A percentile compares a stretch with the other conserved stretches of the same genome.
Evolutionary conservation across 2,329 filamentous ascomycete species (phyloP).

Genomic region (Apiospora kogelbergensis): DNA sequence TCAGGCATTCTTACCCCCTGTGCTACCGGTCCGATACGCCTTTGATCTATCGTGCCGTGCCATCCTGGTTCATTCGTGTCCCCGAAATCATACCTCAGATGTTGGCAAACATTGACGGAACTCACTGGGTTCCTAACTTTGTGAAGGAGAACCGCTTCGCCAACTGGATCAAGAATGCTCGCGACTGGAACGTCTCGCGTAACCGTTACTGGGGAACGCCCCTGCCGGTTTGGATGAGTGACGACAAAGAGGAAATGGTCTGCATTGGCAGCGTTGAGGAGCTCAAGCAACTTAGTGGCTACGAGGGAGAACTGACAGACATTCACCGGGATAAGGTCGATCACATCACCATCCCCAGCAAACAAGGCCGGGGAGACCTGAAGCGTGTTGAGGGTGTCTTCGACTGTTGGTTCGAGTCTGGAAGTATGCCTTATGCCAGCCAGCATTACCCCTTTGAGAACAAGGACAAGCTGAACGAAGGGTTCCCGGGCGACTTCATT

Average conservation of each 20-base stretch:
- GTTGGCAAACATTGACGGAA: constrained; percentile 84
- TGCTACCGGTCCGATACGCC: constrained; percentile 95
- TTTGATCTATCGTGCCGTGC: constrained; percentile 87
- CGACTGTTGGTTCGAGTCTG: constrained; percentile 96
- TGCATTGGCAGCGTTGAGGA: constrained; percentile 85
- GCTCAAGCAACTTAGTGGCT: constrained; percentile 83
- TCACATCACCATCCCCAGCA: constrained; percentile 89
- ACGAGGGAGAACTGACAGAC: constrained; percentile 77
- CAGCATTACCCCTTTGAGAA: constrained; percentile 93
- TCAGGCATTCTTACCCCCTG: constrained; percentile 90
- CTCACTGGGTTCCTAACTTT: constrained; percentile 87
- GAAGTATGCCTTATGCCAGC: constrained; percentile 91
- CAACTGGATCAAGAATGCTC: constrained; percentile 87
- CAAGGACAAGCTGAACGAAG: constrained; percentile 73
- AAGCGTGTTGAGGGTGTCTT: constrained; percentile 85
- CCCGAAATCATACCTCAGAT: constrained; percentile 81
- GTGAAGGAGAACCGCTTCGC: constrained; percentile 91
- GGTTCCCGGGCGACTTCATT: constrained; percentile 91
- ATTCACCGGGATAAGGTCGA: constrained; percentile 93
- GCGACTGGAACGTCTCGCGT: constrained; percentile 93
- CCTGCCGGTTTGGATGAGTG: constrained; percentile 87
- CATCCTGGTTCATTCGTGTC: constrained; percentile 93
- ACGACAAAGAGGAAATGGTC: constrained; percentile 82
- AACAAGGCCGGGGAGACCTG: constrained; percentile 80
- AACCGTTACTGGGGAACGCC: constrained; percentile 97